Base-by-base conservation (phyloP, 2,329 filamentous ascomycete species). In the Didymella segeticola region DNA sequence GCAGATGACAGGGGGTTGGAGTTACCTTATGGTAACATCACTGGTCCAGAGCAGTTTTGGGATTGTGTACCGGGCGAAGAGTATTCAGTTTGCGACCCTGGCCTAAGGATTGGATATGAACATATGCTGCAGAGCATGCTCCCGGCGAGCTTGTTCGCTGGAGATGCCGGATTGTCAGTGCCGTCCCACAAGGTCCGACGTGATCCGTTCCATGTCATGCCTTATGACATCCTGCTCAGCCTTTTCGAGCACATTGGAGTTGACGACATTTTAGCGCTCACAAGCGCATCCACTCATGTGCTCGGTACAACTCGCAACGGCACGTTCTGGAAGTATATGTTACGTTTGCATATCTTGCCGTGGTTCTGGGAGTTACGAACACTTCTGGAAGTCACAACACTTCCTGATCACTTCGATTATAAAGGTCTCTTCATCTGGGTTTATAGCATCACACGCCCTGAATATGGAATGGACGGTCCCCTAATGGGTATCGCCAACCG, bases 401-500 rank as follows among this genome's bases (percentile, higher is more conserved):
- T 19, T 37, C 46, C 10, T 36, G 50, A 2, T 39, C 8, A 52
- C 5, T 49, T 63, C 14, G 49, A 68, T 26, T 62, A 42, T 39
- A 62, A 61, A 37, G 47, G 43, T 12, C 26, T 59, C 5, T 67
- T 65, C 17, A 46, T 69, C 10, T 72, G 69, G 64, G 23, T 68
- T 8, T 33, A 66, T 30, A 39, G 34, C 22, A 19, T 50, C 9
- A 68, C 69, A 2, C 50, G 17, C 7, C 56, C 65, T 12, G 49
- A 43, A 3, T 48, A 54, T 12, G 64, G 62, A 3, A 60, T 68
- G 50, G 49, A 46, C 15, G 66, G 64, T 1, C 58, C 63, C 3
- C 62, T 71, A 8, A 63, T 70, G 61, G 58, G 58, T 8, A 57
- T 73, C 41, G 70, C 71, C 17, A 74, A 73, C 46, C 67, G 71